Evolutionary conservation across 768 basidiomycete species (phyloP), one percentile per base, ranked within the genome.

Genomic region (Mycena rebaudengoi): DNA sequence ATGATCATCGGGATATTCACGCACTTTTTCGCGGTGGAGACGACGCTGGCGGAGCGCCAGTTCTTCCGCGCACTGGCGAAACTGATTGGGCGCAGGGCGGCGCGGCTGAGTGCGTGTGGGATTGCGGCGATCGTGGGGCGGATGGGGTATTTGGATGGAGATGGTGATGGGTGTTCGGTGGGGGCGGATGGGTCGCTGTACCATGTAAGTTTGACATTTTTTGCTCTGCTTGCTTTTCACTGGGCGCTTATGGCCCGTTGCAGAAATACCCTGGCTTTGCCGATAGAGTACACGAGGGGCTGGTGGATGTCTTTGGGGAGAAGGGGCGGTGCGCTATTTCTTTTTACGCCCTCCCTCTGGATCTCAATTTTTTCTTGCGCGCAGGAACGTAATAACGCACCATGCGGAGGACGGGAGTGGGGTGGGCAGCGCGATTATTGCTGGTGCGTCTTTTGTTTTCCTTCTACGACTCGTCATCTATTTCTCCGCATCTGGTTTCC

Each of bases 221-320:
- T 6, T 50, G 13, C 25, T 35, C 16, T 26, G 33, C 18, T 66
- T 29, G 33, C 49, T 52, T 13, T 8, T 11, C 2, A n/a, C n/a
- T n/a, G 20, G 40, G 20, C 33, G 25, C n/a, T 49, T 46, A 18
- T 12, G 29, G n/a, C n/a, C n/a, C n/a, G 40, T n/a, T 35, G 16
- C 61, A 98, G 95, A 98, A 98, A 94, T 99, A 99, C 78, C 98
- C 98, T 30, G 88, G 91, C 37, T 99, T 99, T 73, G 87, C 96
- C 35, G 94, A 98, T 67, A 84, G 95, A 61, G 89, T 99, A 59
- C 95, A 98, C 69, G 90, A 96, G 74, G 98, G 96, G n/a, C 51
- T 39, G 39, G 53, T 18, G 43, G 13, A 21, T 25, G 2, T 30
- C 13, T 54, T 99, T 73, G 98, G 98, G 13, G 96, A 98, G 68